Evolutionary conservation across 2,329 filamentous ascomycete species (phyloP).

Genomic region (Bimuria novae-zelandiae): DNA sequence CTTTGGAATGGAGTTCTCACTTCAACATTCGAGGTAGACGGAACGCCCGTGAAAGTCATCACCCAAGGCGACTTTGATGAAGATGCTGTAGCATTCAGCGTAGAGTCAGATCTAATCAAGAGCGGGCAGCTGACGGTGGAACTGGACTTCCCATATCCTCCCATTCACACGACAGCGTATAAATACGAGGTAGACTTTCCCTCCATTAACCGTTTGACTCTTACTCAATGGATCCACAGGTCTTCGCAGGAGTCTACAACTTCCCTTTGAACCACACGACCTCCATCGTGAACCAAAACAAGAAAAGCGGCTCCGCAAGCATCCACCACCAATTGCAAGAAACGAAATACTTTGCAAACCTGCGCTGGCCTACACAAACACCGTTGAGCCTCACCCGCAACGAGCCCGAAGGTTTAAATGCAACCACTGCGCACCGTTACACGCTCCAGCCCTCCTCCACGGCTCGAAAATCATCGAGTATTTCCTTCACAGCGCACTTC

Average conservation of each 20-base stretch:
- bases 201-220: neutral
- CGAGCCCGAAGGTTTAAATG: slow-evolving; percentile 49
- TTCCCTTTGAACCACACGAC: slow-evolving; percentile 53
- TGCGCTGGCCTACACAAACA: slow-evolving; percentile 46
- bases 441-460: slow-evolving; percentile 10
- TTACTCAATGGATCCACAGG: slow-evolving; percentile 35
- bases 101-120: slow-evolving; percentile 51
- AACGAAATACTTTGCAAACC: slow-evolving; percentile 49
- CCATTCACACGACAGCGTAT: slow-evolving; percentile 26
- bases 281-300: slow-evolving; percentile 29
- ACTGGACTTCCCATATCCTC: slow-evolving; percentile 58
- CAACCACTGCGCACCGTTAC: slow-evolving; percentile 40
- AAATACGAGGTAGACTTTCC: slow-evolving; percentile 26
- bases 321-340: slow-evolving; percentile 52
- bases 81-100: slow-evolving; percentile 52
- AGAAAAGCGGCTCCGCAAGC: slow-evolving; percentile 41
- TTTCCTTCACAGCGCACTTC: slow-evolving; percentile 31
- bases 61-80: slow-evolving; percentile 54
- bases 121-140: slow-evolving; percentile 51
- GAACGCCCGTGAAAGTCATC: slow-evolving; percentile 48
- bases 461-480: slow-evolving; percentile 7
- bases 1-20: slow-evolving; percentile 53
- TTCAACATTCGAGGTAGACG: slow-evolving; percentile 52
- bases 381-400: slow-evolving; percentile 39
- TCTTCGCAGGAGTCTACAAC: slow-evolving; percentile 58